Conservation (phyloP, 306 rosid genomes). For the Geum urbanum region DNA sequence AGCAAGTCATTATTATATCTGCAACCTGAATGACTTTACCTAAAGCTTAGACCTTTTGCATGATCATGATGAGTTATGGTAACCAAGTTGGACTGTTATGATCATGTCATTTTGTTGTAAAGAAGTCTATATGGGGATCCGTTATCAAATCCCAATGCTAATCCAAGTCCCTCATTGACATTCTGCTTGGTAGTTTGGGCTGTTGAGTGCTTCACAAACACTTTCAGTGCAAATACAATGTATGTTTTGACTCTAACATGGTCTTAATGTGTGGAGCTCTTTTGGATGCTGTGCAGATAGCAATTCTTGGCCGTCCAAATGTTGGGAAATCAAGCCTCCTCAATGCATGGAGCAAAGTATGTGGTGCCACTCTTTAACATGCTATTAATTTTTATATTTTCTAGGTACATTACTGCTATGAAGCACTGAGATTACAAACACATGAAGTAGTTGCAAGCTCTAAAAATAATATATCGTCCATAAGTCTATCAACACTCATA, state of each 20-base stretch:
- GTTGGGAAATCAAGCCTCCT: conserved; percentile 98
- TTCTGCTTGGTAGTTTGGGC: not conserved
- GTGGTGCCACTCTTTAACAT: conserved; percentile 15
- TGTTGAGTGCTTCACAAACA: not conserved
- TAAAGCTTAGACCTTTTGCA: not conserved
- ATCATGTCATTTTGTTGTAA: not conserved
- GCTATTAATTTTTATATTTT: too few relatives aligned
- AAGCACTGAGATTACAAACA: too few relatives aligned
- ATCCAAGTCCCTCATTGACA: too few relatives aligned
- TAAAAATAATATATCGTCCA: too few relatives aligned
- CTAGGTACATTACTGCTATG: too few relatives aligned
- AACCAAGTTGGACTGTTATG: not conserved
- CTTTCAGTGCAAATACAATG: conserved; percentile 10
- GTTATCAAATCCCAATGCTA: too few relatives aligned
- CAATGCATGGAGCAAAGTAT: conserved; percentile 99
- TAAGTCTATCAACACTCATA: too few relatives aligned
- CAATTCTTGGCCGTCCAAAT: conserved; percentile 95
- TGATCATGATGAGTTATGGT: not conserved
- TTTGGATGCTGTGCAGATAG: conserved; percentile 55
- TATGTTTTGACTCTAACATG: conserved; percentile 6
- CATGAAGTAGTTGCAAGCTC: too few relatives aligned
- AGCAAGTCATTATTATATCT: not conserved
- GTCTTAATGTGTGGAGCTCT: conserved; percentile 20
- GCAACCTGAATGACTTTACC: not conserved
- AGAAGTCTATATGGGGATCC: not conserved